Percentiles rank a stretch among this genome's conserved stretches.
phyloP scores from a whole-genome alignment of 345 rosid species.

The Euclidium syriacum region DNA sequence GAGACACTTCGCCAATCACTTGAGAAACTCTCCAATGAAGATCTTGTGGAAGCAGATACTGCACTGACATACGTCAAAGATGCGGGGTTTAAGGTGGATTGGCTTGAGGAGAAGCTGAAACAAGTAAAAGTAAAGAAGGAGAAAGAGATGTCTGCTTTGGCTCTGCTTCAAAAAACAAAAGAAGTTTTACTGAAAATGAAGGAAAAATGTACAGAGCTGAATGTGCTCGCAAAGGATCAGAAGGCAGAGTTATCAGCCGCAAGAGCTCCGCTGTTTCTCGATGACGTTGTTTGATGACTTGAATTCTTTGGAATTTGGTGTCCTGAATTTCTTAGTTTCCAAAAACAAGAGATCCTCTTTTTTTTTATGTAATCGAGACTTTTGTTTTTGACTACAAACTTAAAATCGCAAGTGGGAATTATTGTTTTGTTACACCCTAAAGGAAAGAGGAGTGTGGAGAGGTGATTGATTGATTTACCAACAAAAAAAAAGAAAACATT shows the following conservation, averaged over 20 bases:
- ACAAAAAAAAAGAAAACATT: too few relatives aligned
- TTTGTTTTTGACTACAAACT: too few relatives aligned
- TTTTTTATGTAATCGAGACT: too few relatives aligned
- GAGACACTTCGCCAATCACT: neutral
- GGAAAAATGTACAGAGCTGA: neutral
- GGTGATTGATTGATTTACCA: too few relatives aligned
- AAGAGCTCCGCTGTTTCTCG: neutral
- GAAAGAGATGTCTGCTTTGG: too few relatives aligned
- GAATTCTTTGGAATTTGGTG: neutral
- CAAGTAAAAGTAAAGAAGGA: neutral
- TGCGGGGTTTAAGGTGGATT: constrained; percentile 11
- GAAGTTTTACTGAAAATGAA: neutral
- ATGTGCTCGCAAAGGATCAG: neutral
- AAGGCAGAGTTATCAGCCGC: neutral
- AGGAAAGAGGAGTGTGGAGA: too few relatives aligned
- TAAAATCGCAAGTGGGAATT: too few relatives aligned
- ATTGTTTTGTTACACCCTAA: too few relatives aligned
- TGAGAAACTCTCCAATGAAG: neutral
- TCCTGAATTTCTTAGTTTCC: too few relatives aligned
- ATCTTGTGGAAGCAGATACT: neutral
- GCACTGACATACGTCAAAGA: neutral
- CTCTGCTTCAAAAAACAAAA: neutral
- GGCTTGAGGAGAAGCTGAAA: neutral
- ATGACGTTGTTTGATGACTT: constrained; percentile 4
- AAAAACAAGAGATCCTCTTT: too few relatives aligned